These are phyloP conservation scores for Hymenochaete sp. DNA, from an alignment of 1,284 basidiomycete species.

Conservation along the genomic window DNA sequence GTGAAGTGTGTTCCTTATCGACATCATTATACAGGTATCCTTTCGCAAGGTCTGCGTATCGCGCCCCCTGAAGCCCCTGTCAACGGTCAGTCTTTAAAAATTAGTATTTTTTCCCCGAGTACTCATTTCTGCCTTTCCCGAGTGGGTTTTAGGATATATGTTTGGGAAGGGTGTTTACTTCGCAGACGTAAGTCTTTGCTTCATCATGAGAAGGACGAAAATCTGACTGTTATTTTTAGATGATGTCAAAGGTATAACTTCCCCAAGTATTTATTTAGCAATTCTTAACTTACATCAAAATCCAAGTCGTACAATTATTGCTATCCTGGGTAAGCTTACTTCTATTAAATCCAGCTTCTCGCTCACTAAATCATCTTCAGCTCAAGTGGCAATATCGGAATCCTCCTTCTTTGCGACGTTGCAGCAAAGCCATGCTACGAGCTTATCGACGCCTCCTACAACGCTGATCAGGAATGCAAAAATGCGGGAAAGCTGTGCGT, in stretches of 20 bases:
- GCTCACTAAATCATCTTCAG: slow-evolving; percentile 24
- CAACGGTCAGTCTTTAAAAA: no score
- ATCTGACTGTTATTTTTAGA: slow-evolving; percentile 29
- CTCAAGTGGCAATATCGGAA: slow-evolving; percentile 41
- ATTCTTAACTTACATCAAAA: neutral
- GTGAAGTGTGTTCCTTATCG: neutral
- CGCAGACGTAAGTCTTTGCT: slow-evolving; percentile 39
- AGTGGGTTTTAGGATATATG: slow-evolving; percentile 38
- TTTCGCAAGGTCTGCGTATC: slow-evolving; percentile 58
- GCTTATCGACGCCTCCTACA: slow-evolving; percentile 37
- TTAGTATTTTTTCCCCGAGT: neutral
- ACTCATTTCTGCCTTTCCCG: neutral
- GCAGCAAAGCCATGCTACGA: slow-evolving; percentile 50
- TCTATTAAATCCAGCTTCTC: neutral
- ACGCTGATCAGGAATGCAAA: slow-evolving; percentile 44
- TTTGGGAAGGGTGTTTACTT: slow-evolving; percentile 66
- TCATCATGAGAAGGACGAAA: slow-evolving; percentile 9
- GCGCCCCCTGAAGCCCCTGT: slow-evolving; percentile 59
- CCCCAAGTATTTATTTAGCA: neutral
- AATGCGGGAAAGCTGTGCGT: slow-evolving; percentile 27
- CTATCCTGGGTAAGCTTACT: slow-evolving; percentile 36
- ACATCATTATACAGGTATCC: slow-evolving; percentile 34
- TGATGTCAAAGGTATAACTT: slow-evolving; percentile 49
- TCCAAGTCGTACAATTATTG: slow-evolving; percentile 51
- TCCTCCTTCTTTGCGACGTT: slow-evolving; percentile 53